These are phyloP conservation scores for Pyronema domesticum DNA, from an alignment of 495 filamentous ascomycete genomes.

Conservation along the genomic window DNA sequence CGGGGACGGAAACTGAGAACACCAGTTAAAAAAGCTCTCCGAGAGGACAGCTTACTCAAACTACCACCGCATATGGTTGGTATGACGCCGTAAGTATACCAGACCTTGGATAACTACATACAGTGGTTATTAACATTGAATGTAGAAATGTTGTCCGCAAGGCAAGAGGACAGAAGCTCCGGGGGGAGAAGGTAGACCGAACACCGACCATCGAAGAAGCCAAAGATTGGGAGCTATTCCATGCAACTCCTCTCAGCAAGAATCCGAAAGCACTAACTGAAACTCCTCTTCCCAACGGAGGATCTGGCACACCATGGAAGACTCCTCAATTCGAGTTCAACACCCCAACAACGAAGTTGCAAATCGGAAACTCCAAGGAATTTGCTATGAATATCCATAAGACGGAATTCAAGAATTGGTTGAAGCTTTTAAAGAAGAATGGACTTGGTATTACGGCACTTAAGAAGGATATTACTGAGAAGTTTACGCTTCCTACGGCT, in stretches of 20 bases:
- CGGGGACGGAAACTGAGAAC: not conserved
- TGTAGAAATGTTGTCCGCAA: constrained; percentile 20
- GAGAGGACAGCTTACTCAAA: constrained; percentile 20
- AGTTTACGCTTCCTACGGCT: constrained; percentile 1
- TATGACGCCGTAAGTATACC: constrained; percentile 20
- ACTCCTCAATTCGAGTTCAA: constrained; percentile 22
- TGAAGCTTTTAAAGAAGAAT: not conserved
- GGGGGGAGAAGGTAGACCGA: not conserved
- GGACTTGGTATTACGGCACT: not conserved
- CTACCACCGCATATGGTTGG: constrained; percentile 24
- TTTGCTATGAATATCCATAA: constrained; percentile 4
- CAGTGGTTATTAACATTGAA: not conserved
- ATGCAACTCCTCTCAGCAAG: constrained; percentile 1
- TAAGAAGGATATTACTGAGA: not conserved
- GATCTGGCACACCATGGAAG: constrained; percentile 2
- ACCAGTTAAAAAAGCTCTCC: constrained; percentile 5
- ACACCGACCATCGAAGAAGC: constrained; percentile 4
- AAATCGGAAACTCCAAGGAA: not conserved
- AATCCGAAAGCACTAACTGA: not conserved
- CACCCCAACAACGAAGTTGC: constrained; percentile 15
- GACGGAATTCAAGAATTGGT: not conserved
- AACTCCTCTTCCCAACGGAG: not conserved
- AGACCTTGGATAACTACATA: not conserved
- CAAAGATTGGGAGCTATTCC: constrained; percentile 2
- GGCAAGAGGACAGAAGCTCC: constrained; percentile 1